phyloP scores from a whole-genome alignment of 1,284 basidiomycete species.

The Cronartium ribicola region DNA sequence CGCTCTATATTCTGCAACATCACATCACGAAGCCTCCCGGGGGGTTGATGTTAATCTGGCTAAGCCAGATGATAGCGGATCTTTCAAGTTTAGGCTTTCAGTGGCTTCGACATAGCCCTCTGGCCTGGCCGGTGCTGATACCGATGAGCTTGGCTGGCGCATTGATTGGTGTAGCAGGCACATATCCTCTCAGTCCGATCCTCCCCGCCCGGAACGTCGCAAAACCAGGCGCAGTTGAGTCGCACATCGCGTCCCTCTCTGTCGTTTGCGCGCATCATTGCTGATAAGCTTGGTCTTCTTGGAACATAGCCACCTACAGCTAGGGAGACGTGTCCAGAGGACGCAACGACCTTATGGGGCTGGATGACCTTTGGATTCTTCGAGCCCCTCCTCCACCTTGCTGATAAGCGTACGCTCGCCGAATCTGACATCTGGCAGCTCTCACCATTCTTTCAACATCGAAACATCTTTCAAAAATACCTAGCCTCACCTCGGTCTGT shows the following conservation, averaged over 20 bases:
- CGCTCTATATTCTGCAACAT: slow-evolving; percentile 15
- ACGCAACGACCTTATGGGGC: slow-evolving; percentile 26
- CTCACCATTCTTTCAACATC: slow-evolving; percentile 41
- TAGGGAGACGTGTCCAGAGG: slow-evolving; percentile 51
- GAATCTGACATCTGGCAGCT: slow-evolving; percentile 39
- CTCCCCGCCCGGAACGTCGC: slow-evolving; percentile 27
- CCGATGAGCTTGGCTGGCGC: background rate
- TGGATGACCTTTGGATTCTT: slow-evolving; percentile 38
- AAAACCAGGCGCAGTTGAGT: slow-evolving; percentile 36
- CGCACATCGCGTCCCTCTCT: background rate
- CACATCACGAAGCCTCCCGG: slow-evolving; percentile 26
- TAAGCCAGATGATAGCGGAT: background rate
- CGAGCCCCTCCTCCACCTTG: slow-evolving; percentile 51
- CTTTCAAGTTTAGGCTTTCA: background rate
- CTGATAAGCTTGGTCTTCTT: background rate
- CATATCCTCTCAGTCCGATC: slow-evolving; percentile 26
- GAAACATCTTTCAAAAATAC: slow-evolving; percentile 9
- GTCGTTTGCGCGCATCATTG: background rate
- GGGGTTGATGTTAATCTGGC: slow-evolving; percentile 23
- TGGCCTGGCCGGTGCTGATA: background rate
- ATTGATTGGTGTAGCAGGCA: slow-evolving; percentile 11
- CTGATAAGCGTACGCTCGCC: slow-evolving; percentile 36
- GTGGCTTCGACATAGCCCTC: background rate
- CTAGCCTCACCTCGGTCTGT: background rate
- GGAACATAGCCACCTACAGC: slow-evolving; percentile 9